Evolutionary conservation across 768 basidiomycete species (phyloP).

Genomic region (Tulasnella sp.): DNA sequence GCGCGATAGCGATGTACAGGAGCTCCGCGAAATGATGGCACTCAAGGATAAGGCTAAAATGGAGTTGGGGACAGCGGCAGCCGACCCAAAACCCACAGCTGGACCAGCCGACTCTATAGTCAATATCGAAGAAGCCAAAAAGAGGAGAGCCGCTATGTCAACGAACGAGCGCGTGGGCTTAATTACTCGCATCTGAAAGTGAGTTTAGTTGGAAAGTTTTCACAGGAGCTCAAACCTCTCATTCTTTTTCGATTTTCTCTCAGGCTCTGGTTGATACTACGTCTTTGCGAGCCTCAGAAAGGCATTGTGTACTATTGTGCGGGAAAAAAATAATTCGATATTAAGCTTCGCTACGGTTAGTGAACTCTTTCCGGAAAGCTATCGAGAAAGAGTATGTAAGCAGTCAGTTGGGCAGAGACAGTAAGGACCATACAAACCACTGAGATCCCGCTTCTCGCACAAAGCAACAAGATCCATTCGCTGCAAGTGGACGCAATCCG

Average conservation of each 20-base stretch:
- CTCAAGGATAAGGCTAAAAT: slow-evolving; percentile 25
- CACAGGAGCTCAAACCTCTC: too few species aligned
- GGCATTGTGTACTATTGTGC: neutral
- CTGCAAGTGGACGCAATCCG: slow-evolving; percentile 69
- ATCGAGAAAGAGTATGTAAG: neutral
- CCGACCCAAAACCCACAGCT: neutral
- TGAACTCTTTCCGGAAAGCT: slow-evolving; percentile 17
- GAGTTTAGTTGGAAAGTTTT: too few species aligned
- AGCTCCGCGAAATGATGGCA: slow-evolving; percentile 48
- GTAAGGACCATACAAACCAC: slow-evolving; percentile 30
- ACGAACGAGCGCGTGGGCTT: slow-evolving; percentile 29
- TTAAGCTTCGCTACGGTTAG: neutral
- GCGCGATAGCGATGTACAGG: slow-evolving; percentile 68
- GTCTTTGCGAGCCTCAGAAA: neutral
- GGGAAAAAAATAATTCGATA: neutral
- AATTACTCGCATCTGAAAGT: neutral
- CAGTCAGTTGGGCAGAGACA: neutral
- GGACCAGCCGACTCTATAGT: slow-evolving; percentile 19
- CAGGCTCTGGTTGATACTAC: too few species aligned
- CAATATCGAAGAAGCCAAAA: slow-evolving; percentile 28
- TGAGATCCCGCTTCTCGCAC: slow-evolving; percentile 63
- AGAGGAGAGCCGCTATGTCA: slow-evolving; percentile 29
- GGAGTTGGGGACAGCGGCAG: slow-evolving; percentile 16
- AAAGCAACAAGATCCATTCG: slow-evolving; percentile 62
- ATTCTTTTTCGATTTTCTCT: too few species aligned